These are phyloP conservation scores for Plicaturopsis crispa DNA, from an alignment of 768 basidiomycete species.

Conservation along the genomic window DNA sequence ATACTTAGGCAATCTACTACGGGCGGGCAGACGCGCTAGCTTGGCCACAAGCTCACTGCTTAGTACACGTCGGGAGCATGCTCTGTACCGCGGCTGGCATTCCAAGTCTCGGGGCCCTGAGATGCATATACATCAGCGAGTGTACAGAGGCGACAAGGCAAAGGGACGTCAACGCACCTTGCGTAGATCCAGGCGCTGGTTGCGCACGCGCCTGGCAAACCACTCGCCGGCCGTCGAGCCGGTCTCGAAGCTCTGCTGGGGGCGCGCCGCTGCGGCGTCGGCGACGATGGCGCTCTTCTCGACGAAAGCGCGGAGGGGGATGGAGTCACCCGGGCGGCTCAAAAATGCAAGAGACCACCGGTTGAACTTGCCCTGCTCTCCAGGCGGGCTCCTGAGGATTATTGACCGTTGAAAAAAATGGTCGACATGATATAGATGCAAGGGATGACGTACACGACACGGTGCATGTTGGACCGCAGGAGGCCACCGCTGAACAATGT, in stretches of 20 bases:
- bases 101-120: constrained; percentile 38
- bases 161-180: constrained; percentile 20
- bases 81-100: constrained; percentile 38
- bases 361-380: constrained; percentile 39
- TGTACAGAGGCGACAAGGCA: not conserved
- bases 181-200: constrained; percentile 36
- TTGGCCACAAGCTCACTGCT: too few species aligned
- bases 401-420: not conserved
- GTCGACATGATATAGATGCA: not conserved
- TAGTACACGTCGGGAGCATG: too few species aligned
- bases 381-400: constrained; percentile 40
- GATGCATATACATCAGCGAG: not conserved
- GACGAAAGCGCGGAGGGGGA: constrained; percentile 40
- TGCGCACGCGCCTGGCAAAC: constrained; percentile 35
- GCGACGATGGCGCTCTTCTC: constrained; percentile 46
- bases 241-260: constrained; percentile 23
- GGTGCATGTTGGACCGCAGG: constrained; percentile 34
- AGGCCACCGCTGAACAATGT: constrained; percentile 32
- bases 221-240: constrained; percentile 32
- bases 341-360: constrained; percentile 69
- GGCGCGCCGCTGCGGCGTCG: constrained; percentile 23
- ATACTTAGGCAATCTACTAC: too few species aligned
- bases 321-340: constrained; percentile 49
- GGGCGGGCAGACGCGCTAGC: too few species aligned
- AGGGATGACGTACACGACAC: constrained; percentile 31